These are phyloP conservation scores for Lachnellula arida DNA, from an alignment of 2,329 filamentous ascomycete species.

Conservation along the genomic window DNA sequence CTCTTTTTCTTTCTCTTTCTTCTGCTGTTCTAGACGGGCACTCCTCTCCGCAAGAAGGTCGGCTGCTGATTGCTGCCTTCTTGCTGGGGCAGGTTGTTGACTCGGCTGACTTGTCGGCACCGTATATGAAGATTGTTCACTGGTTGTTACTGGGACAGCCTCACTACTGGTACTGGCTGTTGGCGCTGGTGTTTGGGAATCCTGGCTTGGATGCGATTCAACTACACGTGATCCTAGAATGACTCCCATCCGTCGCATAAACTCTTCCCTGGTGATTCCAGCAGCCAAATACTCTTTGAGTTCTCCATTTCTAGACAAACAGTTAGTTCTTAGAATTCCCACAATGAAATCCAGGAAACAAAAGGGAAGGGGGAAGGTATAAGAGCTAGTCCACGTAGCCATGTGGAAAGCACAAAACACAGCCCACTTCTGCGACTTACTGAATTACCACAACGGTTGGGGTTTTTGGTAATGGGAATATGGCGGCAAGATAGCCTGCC, in stretches of 20 bases:
- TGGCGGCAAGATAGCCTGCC: conserved; percentile 73
- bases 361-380: no score
- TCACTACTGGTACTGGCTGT: conserved; percentile 3
- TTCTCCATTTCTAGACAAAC: conserved; percentile 58
- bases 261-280: conserved; percentile 61
- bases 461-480: conserved; percentile 74
- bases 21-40: conserved; percentile 35
- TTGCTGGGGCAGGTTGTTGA: neutral
- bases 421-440: conserved; percentile 36
- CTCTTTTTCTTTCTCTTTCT: neutral
- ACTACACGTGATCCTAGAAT: conserved; percentile 27
- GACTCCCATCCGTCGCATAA: conserved; percentile 50
- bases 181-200: neutral
- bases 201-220: conserved; percentile 2
- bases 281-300: conserved; percentile 71
- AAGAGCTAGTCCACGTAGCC: no score
- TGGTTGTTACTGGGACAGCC: neutral
- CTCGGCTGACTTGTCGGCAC: neutral
- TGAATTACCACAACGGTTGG: conserved; percentile 77
- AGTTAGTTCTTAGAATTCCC: conserved; percentile 3
- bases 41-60: conserved; percentile 48
- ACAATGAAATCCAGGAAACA: neutral
- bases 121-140: neutral
- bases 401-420: neutral
- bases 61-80: conserved; percentile 7